Base-by-base conservation (phyloP, 1,284 basidiomycete species). In the Tylopilus sp. region DNA sequence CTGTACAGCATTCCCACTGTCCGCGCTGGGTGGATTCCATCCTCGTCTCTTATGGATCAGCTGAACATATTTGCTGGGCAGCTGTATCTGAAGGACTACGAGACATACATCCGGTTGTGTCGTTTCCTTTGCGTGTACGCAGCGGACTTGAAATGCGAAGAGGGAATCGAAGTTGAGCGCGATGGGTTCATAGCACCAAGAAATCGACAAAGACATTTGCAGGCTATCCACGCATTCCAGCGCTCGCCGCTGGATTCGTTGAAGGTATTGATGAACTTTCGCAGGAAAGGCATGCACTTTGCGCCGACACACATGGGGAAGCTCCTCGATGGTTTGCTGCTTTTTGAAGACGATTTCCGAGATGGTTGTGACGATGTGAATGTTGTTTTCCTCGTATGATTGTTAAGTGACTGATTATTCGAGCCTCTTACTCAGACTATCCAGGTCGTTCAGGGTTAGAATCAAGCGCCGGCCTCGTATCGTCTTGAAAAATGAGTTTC, bases 251-350 rank as follows among this genome's bases (percentile, higher is more conserved):
- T 48, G 36, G 9, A 17, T 7, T n/a, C 28, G 74, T 45, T 81
- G 50, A 70, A 66, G 52, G 56, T 57, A 17, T 52, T 80, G 53
- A 59, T 73, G 2, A 60, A 61, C 4, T 50, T 72, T 32, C 64
- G 78, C 19, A 63, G 76, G 55, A 80, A 76, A 48, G 78, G 76
- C 1, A 65, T 71, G 62, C 57, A 63, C 0, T 77, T 70, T 52
- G 39, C 50, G 5, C 45, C 54, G 19, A 76, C 78, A 0, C 75
- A 79, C 52, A 57, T 80, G 54, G 78, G 79, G 6, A 71, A 70
- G 43, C 58, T 80, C 25, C 44, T 81, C 26, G 58, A 69, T 39
- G 72, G 67, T 11, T 64, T 61, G 8, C 28, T 60, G 1, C 60
- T 78, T 36, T 57, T 48, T 0, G 37, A 59, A 24, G 57, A 64